A percentile compares a stretch with the other conserved stretches of the same genome.
These are phyloP conservation scores for Zoysia matrella DNA, from an alignment of 202 grass and related monocot genomes.

Conservation along the genomic window DNA sequence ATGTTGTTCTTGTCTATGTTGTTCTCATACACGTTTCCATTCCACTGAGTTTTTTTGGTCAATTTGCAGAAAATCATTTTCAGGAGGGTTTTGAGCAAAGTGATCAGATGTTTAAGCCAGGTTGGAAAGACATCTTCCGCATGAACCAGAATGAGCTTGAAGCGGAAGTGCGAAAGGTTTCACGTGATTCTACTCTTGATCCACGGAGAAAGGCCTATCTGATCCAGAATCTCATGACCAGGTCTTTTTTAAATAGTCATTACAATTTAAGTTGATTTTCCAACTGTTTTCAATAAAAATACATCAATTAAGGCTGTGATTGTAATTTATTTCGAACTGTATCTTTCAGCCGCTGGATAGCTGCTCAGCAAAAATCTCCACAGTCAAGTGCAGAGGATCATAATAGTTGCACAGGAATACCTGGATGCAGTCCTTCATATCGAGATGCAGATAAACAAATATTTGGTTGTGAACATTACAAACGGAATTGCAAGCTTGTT, in stretches of 20 bases:
- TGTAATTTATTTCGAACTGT: conserved; percentile 23
- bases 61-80: conserved; percentile 50
- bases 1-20: neutral
- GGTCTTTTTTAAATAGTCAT: conserved; percentile 51
- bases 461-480: no score
- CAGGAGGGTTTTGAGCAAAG: conserved; percentile 69
- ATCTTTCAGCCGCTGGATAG: neutral
- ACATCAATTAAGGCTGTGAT: conserved; percentile 17
- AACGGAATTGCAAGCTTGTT: no score
- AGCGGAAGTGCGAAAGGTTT: conserved; percentile 53
- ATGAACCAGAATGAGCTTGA: conserved; percentile 98
- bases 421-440: conserved; percentile 71
- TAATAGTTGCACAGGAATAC: conserved; percentile 39
- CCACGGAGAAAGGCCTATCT: conserved; percentile 92
- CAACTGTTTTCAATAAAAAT: neutral
- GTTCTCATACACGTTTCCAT: neutral
- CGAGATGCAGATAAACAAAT: conserved; percentile 61
- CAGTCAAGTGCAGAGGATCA: conserved; percentile 47
- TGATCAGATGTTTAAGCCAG: conserved; percentile 92
- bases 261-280: neutral
- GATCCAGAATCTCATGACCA: conserved; percentile 99
- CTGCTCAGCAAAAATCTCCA: neutral
- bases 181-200: conserved; percentile 71
- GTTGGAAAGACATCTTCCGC: conserved; percentile 97
- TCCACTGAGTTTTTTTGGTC: neutral